Percentiles rank a stretch among this genome's conserved stretches.
Conservation (phyloP, 2,329 filamentous ascomycete genomes). For the Aspergillus aculeatus region DNA sequence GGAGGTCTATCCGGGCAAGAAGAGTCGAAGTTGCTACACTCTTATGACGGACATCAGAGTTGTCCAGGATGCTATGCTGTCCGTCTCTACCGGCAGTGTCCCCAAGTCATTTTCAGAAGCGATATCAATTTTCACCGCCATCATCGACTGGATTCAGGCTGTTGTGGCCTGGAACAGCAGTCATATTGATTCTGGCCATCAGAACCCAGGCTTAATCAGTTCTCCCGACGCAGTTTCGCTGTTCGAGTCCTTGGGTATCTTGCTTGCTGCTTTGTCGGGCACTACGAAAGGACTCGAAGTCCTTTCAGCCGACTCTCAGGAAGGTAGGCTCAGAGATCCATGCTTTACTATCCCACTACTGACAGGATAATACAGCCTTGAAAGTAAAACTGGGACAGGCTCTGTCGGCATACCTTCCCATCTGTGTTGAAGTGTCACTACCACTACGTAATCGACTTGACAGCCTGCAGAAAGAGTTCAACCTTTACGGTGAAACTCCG, state of each 20-base stretch:
- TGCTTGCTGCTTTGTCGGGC: constrained; percentile 40
- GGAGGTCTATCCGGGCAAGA: constrained; percentile 10
- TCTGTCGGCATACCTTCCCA: constrained; percentile 40
- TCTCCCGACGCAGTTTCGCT: constrained; percentile 41
- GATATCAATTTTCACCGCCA: constrained; percentile 32
- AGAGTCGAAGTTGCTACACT: constrained; percentile 27
- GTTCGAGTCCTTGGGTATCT: constrained; percentile 44
- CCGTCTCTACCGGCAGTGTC: constrained; percentile 35
- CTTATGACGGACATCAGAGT: constrained; percentile 45
- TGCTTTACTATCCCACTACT: neutral
- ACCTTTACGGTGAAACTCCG: constrained; percentile 42
- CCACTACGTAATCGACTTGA: constrained; percentile 41
- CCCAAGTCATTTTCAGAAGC: constrained; percentile 33
- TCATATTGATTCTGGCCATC: constrained; percentile 26
- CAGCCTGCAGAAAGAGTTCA: constrained; percentile 42
- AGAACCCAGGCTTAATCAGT: constrained; percentile 31
- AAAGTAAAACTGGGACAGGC: constrained; percentile 40
- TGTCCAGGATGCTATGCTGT: constrained; percentile 43
- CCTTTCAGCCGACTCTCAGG: constrained; percentile 34
- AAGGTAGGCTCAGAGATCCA: constrained; percentile 27
- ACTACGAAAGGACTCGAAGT: constrained; percentile 37
- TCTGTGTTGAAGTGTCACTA: constrained; percentile 41
- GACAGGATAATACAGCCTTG: constrained; percentile 26
- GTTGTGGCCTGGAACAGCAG: constrained; percentile 37
- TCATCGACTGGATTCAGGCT: constrained; percentile 41